Evolutionary conservation across 1,284 basidiomycete genomes (phyloP).

Genomic region (Tremellales sp.): DNA sequence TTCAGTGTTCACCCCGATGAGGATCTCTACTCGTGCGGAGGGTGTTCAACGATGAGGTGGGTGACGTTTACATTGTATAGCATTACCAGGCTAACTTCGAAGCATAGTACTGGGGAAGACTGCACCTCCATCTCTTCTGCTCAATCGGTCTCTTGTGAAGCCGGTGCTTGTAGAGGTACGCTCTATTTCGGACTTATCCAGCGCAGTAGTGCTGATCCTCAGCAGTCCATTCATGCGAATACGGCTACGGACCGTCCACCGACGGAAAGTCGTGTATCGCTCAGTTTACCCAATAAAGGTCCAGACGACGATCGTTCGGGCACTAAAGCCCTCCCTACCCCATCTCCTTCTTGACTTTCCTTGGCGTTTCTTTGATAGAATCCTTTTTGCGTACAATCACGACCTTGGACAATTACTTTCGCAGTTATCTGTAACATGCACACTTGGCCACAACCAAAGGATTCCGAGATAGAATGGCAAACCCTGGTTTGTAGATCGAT

Average conservation of each 20-base stretch:
- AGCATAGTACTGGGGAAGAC: slow-evolving; percentile 23
- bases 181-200: background rate
- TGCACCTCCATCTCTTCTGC: slow-evolving; percentile 29
- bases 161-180: slow-evolving; percentile 23
- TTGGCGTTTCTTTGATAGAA: too few species aligned
- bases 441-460: too few species aligned
- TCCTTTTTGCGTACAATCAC: too few species aligned
- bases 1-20: slow-evolving; percentile 19
- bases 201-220: too few species aligned
- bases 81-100: background rate
- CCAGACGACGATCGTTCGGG: too few species aligned
- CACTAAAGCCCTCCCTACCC: too few species aligned
- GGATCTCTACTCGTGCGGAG: slow-evolving; percentile 29
- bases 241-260: slow-evolving; percentile 7
- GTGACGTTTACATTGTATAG: background rate
- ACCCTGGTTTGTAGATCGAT: too few species aligned
- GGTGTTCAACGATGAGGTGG: slow-evolving; percentile 26
- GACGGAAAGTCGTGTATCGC: background rate
- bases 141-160: slow-evolving; percentile 20
- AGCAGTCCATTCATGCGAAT: background rate
- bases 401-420: too few species aligned
- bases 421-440: too few species aligned
- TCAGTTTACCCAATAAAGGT: too few species aligned
- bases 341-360: too few species aligned
- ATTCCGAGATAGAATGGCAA: too few species aligned